A percentile compares a stretch with the other conserved stretches of the same genome.
Conservation (phyloP, 805 yeast genomes). For the Candida dajiaensis region DNA sequence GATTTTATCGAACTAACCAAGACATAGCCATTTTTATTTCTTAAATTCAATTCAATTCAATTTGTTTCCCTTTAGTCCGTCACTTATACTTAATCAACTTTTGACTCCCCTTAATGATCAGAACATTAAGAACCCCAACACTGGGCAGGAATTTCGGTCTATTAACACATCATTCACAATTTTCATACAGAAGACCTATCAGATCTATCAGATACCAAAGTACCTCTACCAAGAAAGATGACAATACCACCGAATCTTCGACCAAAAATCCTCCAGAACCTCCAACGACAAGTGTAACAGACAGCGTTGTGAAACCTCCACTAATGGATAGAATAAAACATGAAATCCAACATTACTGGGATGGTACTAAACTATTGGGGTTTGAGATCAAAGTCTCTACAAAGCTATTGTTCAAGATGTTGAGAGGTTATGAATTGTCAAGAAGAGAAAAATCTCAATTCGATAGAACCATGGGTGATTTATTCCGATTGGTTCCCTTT, state of each 20-base stretch:
- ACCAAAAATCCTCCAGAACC: neutral
- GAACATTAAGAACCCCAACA: neutral
- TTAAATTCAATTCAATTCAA: too few species aligned
- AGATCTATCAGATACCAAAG: slow-evolving; percentile 7
- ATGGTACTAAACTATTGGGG: slow-evolving; percentile 90
- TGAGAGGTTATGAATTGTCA: slow-evolving; percentile 85
- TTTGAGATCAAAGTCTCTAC: slow-evolving; percentile 82
- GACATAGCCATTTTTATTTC: neutral
- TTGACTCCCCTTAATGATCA: neutral
- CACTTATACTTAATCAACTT: too few species aligned
- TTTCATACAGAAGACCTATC: neutral
- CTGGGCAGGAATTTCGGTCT: neutral
- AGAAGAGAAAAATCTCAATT: slow-evolving; percentile 88
- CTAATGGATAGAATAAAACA: slow-evolving; percentile 84
- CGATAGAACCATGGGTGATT: slow-evolving; percentile 80
- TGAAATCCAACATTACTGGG: slow-evolving; percentile 90
- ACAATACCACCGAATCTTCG: neutral
- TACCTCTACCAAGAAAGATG: neutral
- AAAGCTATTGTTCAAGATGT: slow-evolving; percentile 72
- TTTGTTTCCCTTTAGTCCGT: neutral
- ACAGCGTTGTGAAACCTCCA: slow-evolving; percentile 37
- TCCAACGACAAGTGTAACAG: neutral
- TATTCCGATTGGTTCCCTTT: slow-evolving; percentile 86
- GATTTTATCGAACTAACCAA: neutral
- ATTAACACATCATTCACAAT: neutral